These are phyloP conservation scores for Ambrosia trifida DNA, from an alignment of 129 eudicot species.

Conservation along the genomic window DNA sequence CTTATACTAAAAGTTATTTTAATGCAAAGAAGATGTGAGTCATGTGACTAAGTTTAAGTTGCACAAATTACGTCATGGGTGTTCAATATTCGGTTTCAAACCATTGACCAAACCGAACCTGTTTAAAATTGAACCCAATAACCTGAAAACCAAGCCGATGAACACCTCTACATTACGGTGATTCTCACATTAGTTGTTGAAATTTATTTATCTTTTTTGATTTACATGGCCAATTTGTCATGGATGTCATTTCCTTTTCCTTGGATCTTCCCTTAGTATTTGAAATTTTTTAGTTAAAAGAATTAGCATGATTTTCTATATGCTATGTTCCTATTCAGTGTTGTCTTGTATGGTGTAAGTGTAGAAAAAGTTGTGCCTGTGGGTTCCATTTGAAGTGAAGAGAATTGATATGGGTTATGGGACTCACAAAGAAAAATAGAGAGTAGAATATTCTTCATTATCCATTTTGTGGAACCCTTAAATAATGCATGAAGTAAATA, in stretches of 20 bases:
- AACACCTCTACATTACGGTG: neutral
- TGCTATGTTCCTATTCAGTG: constrained; percentile 2
- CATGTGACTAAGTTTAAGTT: neutral
- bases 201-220: constrained; percentile 10
- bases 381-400: neutral
- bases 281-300: neutral
- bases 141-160: no score
- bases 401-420: neutral
- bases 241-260: neutral
- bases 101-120: no score
- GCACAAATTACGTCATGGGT: neutral
- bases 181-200: neutral
- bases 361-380: neutral
- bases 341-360: neutral
- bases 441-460: neutral
- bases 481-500: neutral
- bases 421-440: neutral
- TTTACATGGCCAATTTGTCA: constrained; percentile 11
- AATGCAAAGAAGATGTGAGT: constrained; percentile 1
- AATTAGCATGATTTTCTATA: neutral
- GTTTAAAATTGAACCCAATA: no score
- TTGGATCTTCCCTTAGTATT: constrained; percentile 9
- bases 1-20: neutral
- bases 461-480: neutral
- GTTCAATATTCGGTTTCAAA: no score